A percentile compares a stretch with the other conserved stretches of the same genome.
Conservation (phyloP, 805 yeast species). For the Cyberlindnera maritima region DNA sequence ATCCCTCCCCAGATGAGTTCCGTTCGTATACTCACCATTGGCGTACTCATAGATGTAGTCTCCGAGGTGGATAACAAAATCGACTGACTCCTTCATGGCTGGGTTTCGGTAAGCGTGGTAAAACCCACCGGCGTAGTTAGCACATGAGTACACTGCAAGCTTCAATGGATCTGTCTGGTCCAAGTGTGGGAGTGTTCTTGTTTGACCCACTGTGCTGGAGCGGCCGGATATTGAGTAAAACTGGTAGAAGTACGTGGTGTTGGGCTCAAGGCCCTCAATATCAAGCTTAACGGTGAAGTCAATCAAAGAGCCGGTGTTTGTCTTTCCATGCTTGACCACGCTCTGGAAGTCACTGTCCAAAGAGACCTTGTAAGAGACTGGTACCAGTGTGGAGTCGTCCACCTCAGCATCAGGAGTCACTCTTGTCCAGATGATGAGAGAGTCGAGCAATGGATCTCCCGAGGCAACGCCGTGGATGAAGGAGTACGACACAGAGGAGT, state of each 20-base stretch:
- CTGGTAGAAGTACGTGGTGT: constrained; percentile 22
- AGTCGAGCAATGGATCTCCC: constrained; percentile 24
- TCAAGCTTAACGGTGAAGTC: constrained; percentile 27
- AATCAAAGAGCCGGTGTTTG: constrained; percentile 11
- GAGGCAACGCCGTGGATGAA: constrained; percentile 26
- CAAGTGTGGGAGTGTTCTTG: constrained; percentile 22
- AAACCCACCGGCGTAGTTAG: constrained; percentile 27
- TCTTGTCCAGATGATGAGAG: constrained; percentile 28
- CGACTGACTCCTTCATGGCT: constrained; percentile 20
- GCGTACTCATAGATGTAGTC: constrained; percentile 28
- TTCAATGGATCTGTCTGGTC: constrained; percentile 14
- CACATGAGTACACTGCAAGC: constrained; percentile 26
- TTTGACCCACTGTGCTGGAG: constrained; percentile 17
- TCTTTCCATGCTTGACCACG: neutral
- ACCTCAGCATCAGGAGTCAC: constrained; percentile 14
- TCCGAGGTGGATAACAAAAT: constrained; percentile 27
- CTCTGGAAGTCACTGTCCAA: neutral
- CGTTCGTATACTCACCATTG: constrained; percentile 26
- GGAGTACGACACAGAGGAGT: neutral
- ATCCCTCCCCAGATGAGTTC: constrained; percentile 19
- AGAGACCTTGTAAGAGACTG: neutral
- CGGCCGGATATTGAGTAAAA: constrained; percentile 9
- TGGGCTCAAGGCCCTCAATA: constrained; percentile 16
- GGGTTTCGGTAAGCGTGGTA: constrained; percentile 26
- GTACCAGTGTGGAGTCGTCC: neutral